Evolutionary conservation across 768 basidiomycete species (phyloP), one percentile per base, ranked within the genome.

Genomic region (Mycena capillaripes): DNA sequence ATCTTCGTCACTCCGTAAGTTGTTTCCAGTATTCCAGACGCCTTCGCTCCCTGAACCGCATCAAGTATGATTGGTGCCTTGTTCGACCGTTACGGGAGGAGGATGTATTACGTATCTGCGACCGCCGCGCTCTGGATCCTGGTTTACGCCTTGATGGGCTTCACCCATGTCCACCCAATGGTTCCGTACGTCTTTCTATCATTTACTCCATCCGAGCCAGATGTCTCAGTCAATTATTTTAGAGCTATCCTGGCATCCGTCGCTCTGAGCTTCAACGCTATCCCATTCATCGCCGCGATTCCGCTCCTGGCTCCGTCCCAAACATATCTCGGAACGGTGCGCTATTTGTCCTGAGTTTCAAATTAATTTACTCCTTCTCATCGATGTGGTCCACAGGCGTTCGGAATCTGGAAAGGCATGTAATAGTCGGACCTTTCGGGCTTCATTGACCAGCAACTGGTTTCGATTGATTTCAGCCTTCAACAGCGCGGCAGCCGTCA

Each of bases 261-360:
- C 52, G 67, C 67, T 7, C 48, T 69, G 21, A 69, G 67, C 50
- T 69, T 69, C 48, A 69, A 60, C 56, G 67, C 58, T 12, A 69
- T 69, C 32, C 67, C 67, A 6, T 69, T 69, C 58, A 69, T 61
- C 48, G 67, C 58, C 12, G 57, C 67, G 4, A 69, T 69, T 36
- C 67, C 67, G 6, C 58, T 69, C 2, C 34, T 61, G 14, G 67
- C 46, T 4, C 67, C 67, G 21, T 60, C 42, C 8, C 67, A 69
- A 42, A 23, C 29, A 27, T 61, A 52, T 52, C 50, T 52, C 23
- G 25, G 50, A 27, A 52, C 50, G 27, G 50, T 52, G 50, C 3
- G 50, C 7, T 14, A 52, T 27, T 52, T 52, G 7, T 52, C 4
- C 50, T 29, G n/a, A n/a, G n/a, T n/a, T n/a, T n/a, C n/a, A n/a